Conservation (phyloP, 1,284 basidiomycete genomes). For the Ganoderma lingzhi region DNA sequence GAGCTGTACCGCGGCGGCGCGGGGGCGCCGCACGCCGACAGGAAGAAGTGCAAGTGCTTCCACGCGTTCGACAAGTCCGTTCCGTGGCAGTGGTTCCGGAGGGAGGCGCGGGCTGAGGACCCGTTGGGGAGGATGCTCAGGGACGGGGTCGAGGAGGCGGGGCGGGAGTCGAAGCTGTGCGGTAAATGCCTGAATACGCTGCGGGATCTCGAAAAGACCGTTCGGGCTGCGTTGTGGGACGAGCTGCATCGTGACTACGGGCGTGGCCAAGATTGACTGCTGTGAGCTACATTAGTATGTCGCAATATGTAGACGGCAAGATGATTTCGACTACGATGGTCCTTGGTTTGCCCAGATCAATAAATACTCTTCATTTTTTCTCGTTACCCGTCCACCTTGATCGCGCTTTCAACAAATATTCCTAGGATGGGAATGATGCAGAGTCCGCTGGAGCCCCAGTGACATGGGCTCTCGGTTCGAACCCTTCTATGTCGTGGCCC, state of each 20-base stretch:
- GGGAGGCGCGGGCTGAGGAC: not conserved
- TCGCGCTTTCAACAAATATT: no score
- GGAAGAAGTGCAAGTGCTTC: slow-evolving; percentile 1
- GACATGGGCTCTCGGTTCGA: no score
- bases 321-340: no score
- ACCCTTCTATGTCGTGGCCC: no score
- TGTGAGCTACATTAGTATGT: no score
- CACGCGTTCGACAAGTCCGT: not conserved
- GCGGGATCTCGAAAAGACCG: not conserved
- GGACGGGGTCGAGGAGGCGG: not conserved
- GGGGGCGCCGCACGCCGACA: not conserved
- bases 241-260: not conserved
- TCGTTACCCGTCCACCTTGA: no score
- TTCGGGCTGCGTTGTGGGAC: not conserved
- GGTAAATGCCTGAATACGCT: not conserved
- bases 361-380: no score
- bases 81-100: not conserved
- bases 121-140: not conserved
- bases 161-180: not conserved
- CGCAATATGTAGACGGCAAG: no score
- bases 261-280: no score
- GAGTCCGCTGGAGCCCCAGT: no score
- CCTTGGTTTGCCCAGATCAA: no score
- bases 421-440: no score
- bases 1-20: not conserved